Percentiles rank a stretch among this genome's conserved stretches.
Conservation (phyloP, 768 basidiomycete genomes). For the Leccinellum rugosiceps region DNA sequence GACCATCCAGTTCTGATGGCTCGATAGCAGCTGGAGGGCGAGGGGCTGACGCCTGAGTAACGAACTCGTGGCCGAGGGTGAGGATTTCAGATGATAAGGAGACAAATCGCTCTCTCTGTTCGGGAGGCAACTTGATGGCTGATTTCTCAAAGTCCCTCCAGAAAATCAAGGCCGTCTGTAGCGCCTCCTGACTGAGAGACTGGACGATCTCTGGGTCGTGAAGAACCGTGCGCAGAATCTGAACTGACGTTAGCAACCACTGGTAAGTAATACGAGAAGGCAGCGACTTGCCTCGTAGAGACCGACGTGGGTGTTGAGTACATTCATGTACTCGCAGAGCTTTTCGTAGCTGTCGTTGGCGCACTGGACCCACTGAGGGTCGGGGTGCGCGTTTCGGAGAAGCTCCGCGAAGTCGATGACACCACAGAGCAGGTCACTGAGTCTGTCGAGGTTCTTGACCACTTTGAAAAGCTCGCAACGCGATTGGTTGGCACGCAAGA, state of each 20-base stretch:
- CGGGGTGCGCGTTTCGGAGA: slow-evolving; percentile 90
- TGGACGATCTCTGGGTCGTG: slow-evolving; percentile 63
- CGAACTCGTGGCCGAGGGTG: slow-evolving; percentile 81
- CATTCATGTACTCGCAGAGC: slow-evolving; percentile 96
- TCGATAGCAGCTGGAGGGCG: slow-evolving; percentile 68
- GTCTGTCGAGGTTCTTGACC: slow-evolving; percentile 93
- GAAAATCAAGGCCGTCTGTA: slow-evolving; percentile 88
- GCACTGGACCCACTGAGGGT: slow-evolving; percentile 74
- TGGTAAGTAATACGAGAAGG: slow-evolving; percentile 3
- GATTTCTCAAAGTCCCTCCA: slow-evolving; percentile 98
- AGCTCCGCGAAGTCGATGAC: slow-evolving; percentile 97
- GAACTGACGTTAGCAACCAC: slow-evolving; percentile 18
- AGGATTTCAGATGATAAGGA: slow-evolving; percentile 87
- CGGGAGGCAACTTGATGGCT: slow-evolving; percentile 82
- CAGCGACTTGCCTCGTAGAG: slow-evolving; percentile 72
- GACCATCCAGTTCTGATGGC: slow-evolving; percentile 64
- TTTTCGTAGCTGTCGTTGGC: slow-evolving; percentile 88
- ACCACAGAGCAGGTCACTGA: slow-evolving; percentile 93
- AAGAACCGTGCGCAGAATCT: slow-evolving; percentile 73
- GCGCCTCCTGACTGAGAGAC: slow-evolving; percentile 69
- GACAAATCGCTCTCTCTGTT: slow-evolving; percentile 78
- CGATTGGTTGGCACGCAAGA: slow-evolving; percentile 69
- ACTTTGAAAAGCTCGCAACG: slow-evolving; percentile 75
- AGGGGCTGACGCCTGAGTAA: slow-evolving; percentile 60
- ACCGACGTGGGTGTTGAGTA: slow-evolving; percentile 89